These are phyloP conservation scores for Globisporangium polare DNA, from an alignment of 352 stramenopile genomes.

Conservation along the genomic window DNA sequence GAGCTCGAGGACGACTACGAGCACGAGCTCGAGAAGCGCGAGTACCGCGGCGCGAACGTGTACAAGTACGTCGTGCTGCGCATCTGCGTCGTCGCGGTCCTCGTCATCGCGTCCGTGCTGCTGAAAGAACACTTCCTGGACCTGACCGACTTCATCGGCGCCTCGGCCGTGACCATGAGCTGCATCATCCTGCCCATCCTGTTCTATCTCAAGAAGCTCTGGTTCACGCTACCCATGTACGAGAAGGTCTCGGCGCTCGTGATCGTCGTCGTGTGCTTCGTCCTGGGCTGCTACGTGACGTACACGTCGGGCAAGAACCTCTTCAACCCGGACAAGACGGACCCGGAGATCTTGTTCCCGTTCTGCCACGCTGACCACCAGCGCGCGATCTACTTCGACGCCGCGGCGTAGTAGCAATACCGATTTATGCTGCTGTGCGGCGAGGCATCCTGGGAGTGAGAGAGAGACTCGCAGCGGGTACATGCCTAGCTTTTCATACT, in stretches of 20 bases:
- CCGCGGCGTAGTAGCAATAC: not conserved
- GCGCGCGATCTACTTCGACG: constrained; percentile 16
- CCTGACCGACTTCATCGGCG: constrained; percentile 23
- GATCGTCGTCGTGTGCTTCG: constrained; percentile 17
- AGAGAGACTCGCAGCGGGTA: too few species aligned
- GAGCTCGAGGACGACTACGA: not conserved
- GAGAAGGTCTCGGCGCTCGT: constrained; percentile 19
- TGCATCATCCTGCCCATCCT: constrained; percentile 29
- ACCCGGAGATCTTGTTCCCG: constrained; percentile 16
- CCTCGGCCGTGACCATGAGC: constrained; percentile 20
- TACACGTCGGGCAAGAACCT: constrained; percentile 20
- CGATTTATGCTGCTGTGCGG: too few species aligned
- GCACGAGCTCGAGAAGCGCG: not conserved
- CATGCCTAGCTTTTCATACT: not conserved
- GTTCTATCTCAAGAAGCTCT: constrained; percentile 21
- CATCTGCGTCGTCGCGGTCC: constrained; percentile 15
- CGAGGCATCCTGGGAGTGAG: not conserved
- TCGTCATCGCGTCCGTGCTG: constrained; percentile 18
- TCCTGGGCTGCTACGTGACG: constrained; percentile 23
- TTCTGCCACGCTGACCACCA: constrained; percentile 12
- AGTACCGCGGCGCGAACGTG: constrained; percentile 13
- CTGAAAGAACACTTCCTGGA: constrained; percentile 21
- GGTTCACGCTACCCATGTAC: constrained; percentile 18
- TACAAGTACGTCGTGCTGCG: constrained; percentile 19
- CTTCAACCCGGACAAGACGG: constrained; percentile 16